Conservation (phyloP, 305 asterid species). For the Salvia sclarea region DNA sequence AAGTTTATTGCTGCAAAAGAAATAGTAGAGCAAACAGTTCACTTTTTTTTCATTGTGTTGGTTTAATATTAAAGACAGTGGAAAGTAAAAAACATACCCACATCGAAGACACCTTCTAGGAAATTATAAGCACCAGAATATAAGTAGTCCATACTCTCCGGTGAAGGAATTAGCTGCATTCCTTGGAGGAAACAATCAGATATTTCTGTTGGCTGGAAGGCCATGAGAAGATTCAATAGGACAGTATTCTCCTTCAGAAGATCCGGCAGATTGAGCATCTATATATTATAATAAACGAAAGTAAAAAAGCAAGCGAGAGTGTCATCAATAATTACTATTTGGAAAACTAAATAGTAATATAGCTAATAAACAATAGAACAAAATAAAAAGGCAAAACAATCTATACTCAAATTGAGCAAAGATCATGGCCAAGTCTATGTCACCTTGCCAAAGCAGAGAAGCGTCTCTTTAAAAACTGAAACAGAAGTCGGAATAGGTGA, state of each 20-base stretch:
- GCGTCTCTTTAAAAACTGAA: constrained; percentile 64
- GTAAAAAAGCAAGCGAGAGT: constrained; percentile 30
- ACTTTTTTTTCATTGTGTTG: constrained; percentile 2
- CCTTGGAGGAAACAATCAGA: constrained; percentile 55
- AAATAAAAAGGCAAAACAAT: background rate
- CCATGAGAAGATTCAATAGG: constrained; percentile 64
- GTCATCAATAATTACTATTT: background rate
- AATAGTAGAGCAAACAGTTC: constrained; percentile 23
- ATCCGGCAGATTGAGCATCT: constrained; percentile 68
- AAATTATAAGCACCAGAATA: constrained; percentile 66
- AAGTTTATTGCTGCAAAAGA: constrained; percentile 58
- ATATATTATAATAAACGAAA: constrained; percentile 28
- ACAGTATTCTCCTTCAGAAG: constrained; percentile 52
- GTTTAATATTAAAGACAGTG: background rate
- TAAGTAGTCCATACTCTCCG: constrained; percentile 63
- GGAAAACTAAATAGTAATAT: constrained; percentile 24
- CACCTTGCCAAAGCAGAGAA: constrained; percentile 87
- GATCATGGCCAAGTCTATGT: constrained; percentile 19
- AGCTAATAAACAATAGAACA: background rate
- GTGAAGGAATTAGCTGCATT: constrained; percentile 56
- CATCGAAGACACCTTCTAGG: constrained; percentile 60
- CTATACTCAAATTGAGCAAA: constrained; percentile 15
- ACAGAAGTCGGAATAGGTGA: constrained; percentile 49
- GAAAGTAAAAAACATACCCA: constrained; percentile 52
- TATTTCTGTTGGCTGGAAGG: constrained; percentile 63